phyloP scores from a whole-genome alignment of 495 filamentous ascomycete species.

The Penicillium crystallinum region DNA sequence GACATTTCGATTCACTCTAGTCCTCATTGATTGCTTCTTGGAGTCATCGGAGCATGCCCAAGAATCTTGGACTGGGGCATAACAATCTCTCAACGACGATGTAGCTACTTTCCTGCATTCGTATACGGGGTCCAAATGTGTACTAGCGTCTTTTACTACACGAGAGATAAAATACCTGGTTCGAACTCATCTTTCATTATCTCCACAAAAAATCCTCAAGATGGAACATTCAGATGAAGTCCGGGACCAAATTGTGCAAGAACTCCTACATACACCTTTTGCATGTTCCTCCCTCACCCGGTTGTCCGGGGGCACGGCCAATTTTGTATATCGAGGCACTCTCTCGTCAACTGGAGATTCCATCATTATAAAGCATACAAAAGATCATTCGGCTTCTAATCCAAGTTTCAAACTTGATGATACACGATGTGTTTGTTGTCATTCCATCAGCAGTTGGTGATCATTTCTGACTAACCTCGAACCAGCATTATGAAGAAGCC shows the following conservation, averaged over 20 bases:
- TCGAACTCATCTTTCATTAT: background rate
- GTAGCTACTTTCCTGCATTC: no score
- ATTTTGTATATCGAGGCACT: slow-evolving; percentile 55
- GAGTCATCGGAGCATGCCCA: no score
- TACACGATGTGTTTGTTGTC: slow-evolving; percentile 42
- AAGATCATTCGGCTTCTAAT: slow-evolving; percentile 46
- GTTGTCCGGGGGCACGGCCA: slow-evolving; percentile 53
- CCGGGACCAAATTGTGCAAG: slow-evolving; percentile 16
- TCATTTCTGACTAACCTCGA: background rate
- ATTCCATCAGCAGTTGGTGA: background rate
- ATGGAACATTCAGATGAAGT: slow-evolving; percentile 11
- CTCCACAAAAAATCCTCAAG: slow-evolving; percentile 16
- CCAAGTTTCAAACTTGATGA: slow-evolving; percentile 42
- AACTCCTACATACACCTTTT: slow-evolving; percentile 36
- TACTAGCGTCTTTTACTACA: no score
- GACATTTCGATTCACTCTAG: no score
- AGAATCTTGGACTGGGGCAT: no score
- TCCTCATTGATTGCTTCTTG: no score
- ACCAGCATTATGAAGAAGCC: slow-evolving; percentile 30
- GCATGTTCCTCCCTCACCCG: slow-evolving; percentile 43
- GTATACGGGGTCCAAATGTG: no score
- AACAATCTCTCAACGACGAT: no score
- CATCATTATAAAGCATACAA: slow-evolving; percentile 53
- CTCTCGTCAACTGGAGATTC: slow-evolving; percentile 30
- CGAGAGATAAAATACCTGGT: background rate